phyloP scores from a whole-genome alignment of 345 rosid genomes.

The Abelmoschus esculentus region DNA sequence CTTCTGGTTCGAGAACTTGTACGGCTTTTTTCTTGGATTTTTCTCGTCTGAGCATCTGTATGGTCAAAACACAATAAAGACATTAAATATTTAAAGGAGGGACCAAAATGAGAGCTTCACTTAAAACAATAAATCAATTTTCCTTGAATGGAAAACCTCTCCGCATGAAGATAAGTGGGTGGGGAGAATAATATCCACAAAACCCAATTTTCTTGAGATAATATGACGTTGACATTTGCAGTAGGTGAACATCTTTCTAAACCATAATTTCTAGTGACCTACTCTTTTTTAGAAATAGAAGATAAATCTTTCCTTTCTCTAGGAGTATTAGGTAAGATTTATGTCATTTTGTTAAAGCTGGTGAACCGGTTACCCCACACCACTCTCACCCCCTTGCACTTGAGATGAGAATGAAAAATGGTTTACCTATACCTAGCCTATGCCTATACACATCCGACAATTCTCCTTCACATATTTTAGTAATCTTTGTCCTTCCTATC shows the following conservation, averaged over 20 bases:
- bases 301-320: not conserved
- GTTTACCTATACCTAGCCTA: not conserved
- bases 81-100: too few species aligned
- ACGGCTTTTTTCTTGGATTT: constrained; percentile 68
- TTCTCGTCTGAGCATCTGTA: constrained; percentile 84
- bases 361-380: not conserved
- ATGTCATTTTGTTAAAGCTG: not conserved
- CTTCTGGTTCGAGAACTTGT: constrained; percentile 77
- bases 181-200: not conserved
- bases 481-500: not conserved
- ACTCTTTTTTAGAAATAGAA: not conserved
- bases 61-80: not conserved
- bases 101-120: too few species aligned
- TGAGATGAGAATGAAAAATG: not conserved
- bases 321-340: not conserved
- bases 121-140: not conserved
- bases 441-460: too few species aligned
- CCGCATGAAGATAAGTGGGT: not conserved
- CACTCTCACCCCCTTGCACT: not conserved
- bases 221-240: constrained; percentile 13
- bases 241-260: constrained; percentile 24
- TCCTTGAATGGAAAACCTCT: not conserved
- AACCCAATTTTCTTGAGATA: not conserved
- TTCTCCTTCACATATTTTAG: too few species aligned
- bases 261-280: constrained; percentile 4